phyloP scores from a whole-genome alignment of 352 stramenopile genomes.

The Blastocystis sp. region DNA sequence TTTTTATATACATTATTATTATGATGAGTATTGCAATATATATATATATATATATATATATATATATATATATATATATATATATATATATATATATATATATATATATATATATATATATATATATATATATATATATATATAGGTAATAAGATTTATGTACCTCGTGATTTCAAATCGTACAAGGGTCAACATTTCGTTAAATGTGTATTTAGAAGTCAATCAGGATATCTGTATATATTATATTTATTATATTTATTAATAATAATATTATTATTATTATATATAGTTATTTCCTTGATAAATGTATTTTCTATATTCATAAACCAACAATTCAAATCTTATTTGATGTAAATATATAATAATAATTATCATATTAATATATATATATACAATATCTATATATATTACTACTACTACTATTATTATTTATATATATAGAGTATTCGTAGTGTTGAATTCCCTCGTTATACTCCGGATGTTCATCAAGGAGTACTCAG shows the following conservation, averaged over 20 bases:
- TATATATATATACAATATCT: no score
- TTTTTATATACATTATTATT: no score
- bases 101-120: constrained; percentile 3
- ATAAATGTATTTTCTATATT: constrained; percentile 93
- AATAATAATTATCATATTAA: no score
- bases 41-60: neutral
- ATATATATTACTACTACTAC: no score
- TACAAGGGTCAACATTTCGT: constrained; percentile 51
- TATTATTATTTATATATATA: no score
- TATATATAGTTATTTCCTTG: constrained; percentile 38
- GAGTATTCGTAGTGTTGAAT: constrained; percentile 89
- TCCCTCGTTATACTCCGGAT: constrained; percentile 79
- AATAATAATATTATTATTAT: neutral
- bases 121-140: constrained; percentile 2
- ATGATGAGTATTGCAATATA: no score
- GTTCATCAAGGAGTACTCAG: constrained; percentile 37
- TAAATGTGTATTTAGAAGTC: constrained; percentile 63
- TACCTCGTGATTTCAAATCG: constrained; percentile 45
- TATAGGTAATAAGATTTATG: constrained; percentile 35
- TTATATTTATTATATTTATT: constrained; percentile 57
- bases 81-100: constrained; percentile 15
- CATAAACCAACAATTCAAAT: constrained; percentile 94
- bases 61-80: neutral
- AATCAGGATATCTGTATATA: constrained; percentile 83
- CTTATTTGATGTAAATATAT: constrained; percentile 60